A percentile compares a stretch with the other conserved stretches of the same genome.
Conservation (phyloP, 2,329 filamentous ascomycete genomes). For the Diaporthe nobilis region DNA sequence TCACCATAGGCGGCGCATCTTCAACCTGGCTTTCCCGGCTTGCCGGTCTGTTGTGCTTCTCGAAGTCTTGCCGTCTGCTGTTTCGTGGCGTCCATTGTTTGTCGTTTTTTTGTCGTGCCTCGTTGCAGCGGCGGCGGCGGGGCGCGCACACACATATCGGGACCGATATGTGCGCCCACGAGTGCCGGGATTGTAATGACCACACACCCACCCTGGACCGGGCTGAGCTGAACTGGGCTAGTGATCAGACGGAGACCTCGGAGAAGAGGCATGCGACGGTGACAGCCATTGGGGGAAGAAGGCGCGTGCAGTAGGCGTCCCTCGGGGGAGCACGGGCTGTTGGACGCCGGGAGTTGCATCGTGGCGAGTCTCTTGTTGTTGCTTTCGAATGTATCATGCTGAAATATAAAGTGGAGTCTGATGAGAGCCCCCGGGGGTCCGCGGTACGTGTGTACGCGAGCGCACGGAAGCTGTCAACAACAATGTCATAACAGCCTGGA, state of each 20-base stretch:
- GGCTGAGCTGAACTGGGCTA: constrained; percentile 4
- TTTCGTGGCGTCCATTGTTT: constrained; percentile 31
- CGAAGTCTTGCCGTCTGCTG: constrained; percentile 15
- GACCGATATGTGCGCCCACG: constrained; percentile 6
- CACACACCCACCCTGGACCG: background rate
- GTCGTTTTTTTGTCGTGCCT: constrained; percentile 11
- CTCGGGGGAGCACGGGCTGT: constrained; percentile 2
- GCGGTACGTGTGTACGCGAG: constrained; percentile 1
- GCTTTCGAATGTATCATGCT: constrained; percentile 1
- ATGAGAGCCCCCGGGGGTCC: constrained; percentile 1
- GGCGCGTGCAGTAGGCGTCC: constrained; percentile 1
- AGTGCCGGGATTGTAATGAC: background rate
- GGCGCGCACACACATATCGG: constrained; percentile 2
- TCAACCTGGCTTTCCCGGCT: background rate
- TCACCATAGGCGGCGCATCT: background rate
- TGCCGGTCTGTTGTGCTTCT: constrained; percentile 15
- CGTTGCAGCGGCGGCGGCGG: constrained; percentile 18
- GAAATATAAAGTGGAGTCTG: constrained; percentile 1
- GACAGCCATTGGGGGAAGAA: constrained; percentile 23
- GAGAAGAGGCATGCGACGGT: constrained; percentile 31
- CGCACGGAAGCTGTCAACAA: constrained; percentile 24
- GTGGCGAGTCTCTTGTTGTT: background rate
- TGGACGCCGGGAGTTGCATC: constrained; percentile 19
- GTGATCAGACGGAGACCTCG: constrained; percentile 5
- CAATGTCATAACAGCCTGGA: background rate